These are phyloP conservation scores for Dictyostelium capitatum DNA, from an alignment of 78 protist species.

Conservation along the genomic window DNA sequence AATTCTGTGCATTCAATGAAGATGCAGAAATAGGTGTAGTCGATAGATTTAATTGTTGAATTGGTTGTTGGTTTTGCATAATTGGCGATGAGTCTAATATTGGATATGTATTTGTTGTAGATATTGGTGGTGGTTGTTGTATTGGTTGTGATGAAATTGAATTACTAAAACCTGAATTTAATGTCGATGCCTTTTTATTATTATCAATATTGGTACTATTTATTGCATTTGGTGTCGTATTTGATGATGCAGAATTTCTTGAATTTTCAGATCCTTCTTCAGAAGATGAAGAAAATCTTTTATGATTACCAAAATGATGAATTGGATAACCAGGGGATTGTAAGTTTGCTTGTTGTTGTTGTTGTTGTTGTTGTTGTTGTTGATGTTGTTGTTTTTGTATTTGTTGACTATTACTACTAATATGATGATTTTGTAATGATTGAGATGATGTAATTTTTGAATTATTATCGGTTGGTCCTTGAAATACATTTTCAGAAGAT, in stretches of 20 bases:
- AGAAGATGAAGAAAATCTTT: slow-evolving; percentile 7
- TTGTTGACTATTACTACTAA: too few relatives aligned
- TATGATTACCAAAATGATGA: slow-evolving; percentile 23
- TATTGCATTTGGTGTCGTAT: not conserved
- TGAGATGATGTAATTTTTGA: not conserved
- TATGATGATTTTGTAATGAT: not conserved
- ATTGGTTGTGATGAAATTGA: not conserved
- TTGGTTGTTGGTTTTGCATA: too few relatives aligned
- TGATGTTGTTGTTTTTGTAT: too few relatives aligned
- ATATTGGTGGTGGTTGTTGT: not conserved
- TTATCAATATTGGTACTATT: too few relatives aligned
- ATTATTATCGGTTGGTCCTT: too few relatives aligned
- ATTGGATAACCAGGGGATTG: slow-evolving; percentile 1
- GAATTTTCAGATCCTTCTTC: not conserved
- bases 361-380: not conserved
- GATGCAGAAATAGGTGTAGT: not conserved
- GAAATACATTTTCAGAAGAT: not conserved
- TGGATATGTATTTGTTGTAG: not conserved
- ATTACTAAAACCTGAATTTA: too few relatives aligned
- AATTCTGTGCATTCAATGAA: not conserved
- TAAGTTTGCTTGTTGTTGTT: not conserved
- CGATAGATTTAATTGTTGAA: too few relatives aligned
- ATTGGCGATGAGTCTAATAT: not conserved
- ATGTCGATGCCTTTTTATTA: too few relatives aligned
- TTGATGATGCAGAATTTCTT: not conserved